Evolutionary conservation across 768 basidiomycete genomes (phyloP).

Genomic region (Steccherinum ochraceum): DNA sequence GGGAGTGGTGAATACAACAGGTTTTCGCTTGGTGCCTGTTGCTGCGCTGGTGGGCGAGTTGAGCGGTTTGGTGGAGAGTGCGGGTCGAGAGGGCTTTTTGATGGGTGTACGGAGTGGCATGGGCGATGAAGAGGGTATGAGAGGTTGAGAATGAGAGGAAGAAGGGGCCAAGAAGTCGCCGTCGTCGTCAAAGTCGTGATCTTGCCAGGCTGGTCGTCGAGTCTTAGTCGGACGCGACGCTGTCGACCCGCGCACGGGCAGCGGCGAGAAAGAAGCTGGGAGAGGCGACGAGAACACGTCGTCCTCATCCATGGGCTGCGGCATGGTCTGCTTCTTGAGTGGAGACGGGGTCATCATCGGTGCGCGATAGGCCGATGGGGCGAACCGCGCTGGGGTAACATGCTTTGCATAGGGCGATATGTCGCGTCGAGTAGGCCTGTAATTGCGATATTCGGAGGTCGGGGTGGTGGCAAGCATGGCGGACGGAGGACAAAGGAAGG

Average conservation of each 20-base stretch:
- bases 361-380: constrained; percentile 37
- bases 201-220: constrained; percentile 15
- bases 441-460: constrained; percentile 28
- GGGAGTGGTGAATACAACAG: constrained; percentile 46
- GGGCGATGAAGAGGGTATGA: constrained; percentile 31
- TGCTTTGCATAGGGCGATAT: constrained; percentile 28
- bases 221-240: constrained; percentile 13
- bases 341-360: constrained; percentile 65
- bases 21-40: constrained; percentile 59
- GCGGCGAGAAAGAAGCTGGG: constrained; percentile 20
- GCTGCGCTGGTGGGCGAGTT: constrained; percentile 16
- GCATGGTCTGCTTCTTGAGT: constrained; percentile 40
- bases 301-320: constrained; percentile 39
- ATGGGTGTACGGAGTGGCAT: constrained; percentile 57
- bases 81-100: constrained; percentile 41
- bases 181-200: constrained; percentile 51
- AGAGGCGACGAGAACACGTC: constrained; percentile 45
- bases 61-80: constrained; percentile 30
- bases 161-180: constrained; percentile 43
- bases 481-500: constrained; percentile 21
- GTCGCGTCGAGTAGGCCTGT: constrained; percentile 25
- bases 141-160: constrained; percentile 31
- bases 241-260: no score
- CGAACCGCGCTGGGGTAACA: constrained; percentile 28
- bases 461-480: constrained; percentile 27